Evolutionary conservation across 176 grass and related monocot species (phyloP).

Genomic region (Elaeis guineensis): DNA sequence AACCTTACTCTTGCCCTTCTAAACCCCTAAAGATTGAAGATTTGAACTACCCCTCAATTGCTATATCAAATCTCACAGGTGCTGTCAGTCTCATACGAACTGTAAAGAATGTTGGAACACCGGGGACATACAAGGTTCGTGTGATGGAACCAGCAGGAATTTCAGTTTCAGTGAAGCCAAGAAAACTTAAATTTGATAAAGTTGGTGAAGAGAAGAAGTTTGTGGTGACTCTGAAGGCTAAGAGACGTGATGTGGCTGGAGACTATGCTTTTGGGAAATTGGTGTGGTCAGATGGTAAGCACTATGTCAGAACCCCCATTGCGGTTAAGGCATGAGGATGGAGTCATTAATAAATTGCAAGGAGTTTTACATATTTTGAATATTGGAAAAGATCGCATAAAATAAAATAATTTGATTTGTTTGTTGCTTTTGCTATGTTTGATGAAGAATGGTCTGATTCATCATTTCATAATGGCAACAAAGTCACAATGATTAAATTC

Average conservation of each 20-base stretch:
- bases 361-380: too few species aligned
- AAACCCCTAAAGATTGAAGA: slow-evolving; percentile 30
- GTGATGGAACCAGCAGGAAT: slow-evolving; percentile 44
- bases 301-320: slow-evolving; percentile 60
- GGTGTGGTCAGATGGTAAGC: slow-evolving; percentile 66
- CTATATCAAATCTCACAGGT: slow-evolving; percentile 46
- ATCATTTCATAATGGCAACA: too few species aligned
- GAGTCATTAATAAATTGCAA: too few species aligned
- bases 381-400: too few species aligned
- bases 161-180: slow-evolving; percentile 54
- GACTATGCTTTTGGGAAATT: slow-evolving; percentile 68
- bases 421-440: too few species aligned
- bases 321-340: slow-evolving; percentile 30
- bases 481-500: too few species aligned
- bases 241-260: slow-evolving; percentile 6
- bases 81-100: slow-evolving; percentile 33
- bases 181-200: slow-evolving; percentile 44
- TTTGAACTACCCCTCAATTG: slow-evolving; percentile 82
- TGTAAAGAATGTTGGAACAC: slow-evolving; percentile 58
- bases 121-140: slow-evolving; percentile 36
- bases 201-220: slow-evolving; percentile 44
- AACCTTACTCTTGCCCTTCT: slow-evolving; percentile 32
- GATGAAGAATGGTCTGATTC: too few species aligned
- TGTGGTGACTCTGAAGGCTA: slow-evolving; percentile 47
- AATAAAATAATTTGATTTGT: too few species aligned